These are phyloP conservation scores for Hypoxylon cercidicola DNA, from an alignment of 495 filamentous ascomycete genomes.

Conservation along the genomic window DNA sequence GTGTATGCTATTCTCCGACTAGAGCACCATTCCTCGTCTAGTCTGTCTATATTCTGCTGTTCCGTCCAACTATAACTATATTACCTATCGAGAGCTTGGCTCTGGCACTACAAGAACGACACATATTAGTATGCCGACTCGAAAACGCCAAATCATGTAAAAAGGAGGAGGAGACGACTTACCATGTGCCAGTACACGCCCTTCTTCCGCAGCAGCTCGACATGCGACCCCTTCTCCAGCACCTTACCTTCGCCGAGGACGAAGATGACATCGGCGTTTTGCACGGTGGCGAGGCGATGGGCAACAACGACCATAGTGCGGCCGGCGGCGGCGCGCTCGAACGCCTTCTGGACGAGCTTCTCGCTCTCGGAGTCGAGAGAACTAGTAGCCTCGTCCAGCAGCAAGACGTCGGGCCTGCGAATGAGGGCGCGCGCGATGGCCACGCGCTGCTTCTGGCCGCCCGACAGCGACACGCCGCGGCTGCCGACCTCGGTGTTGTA, in stretches of 20 bases:
- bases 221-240: conserved; percentile 66
- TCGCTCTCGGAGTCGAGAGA: conserved; percentile 82
- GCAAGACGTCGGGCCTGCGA: conserved; percentile 74
- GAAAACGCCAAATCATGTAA: not conserved
- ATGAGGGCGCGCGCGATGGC: conserved; percentile 83
- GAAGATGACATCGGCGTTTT: conserved; percentile 69
- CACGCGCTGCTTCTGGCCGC: conserved; percentile 84
- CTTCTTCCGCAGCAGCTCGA: conserved; percentile 59
- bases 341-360: conserved; percentile 75
- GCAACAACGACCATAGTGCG: conserved; percentile 84
- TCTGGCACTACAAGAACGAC: conserved; percentile 37
- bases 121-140: conserved; percentile 2
- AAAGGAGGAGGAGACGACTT: conserved; percentile 26
- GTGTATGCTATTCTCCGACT: not conserved
- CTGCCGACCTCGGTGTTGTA: conserved; percentile 72
- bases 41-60: not conserved
- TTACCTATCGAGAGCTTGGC: conserved; percentile 46
- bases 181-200: conserved; percentile 68
- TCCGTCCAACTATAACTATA: not conserved
- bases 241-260: conserved; percentile 67
- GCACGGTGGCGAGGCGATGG: conserved; percentile 68
- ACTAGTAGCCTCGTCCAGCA: conserved; percentile 86
- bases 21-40: not conserved
- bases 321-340: conserved; percentile 71
- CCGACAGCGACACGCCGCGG: conserved; percentile 74